Percentiles rank a stretch among this genome's conserved stretches.
phyloP scores from a whole-genome alignment of 2,329 filamentous ascomycete species.

The Aspergillus tamarii region DNA sequence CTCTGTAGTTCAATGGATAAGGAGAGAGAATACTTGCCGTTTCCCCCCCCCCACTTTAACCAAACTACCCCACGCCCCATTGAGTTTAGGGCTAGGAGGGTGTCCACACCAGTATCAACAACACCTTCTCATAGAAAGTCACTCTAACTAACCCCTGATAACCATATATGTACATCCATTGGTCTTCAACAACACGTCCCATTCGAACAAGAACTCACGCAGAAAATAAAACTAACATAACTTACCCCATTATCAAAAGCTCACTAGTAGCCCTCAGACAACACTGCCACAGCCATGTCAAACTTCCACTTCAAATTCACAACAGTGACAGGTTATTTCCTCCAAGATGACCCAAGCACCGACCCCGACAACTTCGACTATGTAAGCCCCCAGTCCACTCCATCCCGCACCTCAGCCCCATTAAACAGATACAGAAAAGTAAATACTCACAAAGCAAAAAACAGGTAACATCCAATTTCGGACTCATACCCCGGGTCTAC shows the following conservation, averaged over 20 bases:
- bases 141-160: no score
- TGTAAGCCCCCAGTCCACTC: slow-evolving; percentile 32
- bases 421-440: not conserved
- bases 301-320: slow-evolving; percentile 37
- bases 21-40: not conserved
- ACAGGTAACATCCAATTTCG: slow-evolving; percentile 50
- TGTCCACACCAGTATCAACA: no score
- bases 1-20: no score
- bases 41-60: not conserved
- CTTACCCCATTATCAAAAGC: no score
- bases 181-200: no score
- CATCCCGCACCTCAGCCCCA: not conserved
- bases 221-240: no score
- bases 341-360: slow-evolving; percentile 54
- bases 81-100: not conserved
- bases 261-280: no score
- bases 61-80: not conserved
- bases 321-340: slow-evolving; percentile 53
- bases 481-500: slow-evolving; percentile 53
- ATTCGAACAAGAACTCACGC: no score
- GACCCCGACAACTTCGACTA: slow-evolving; percentile 54
- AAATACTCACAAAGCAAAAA: not conserved
- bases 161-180: no score
- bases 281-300: not conserved
- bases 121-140: no score